Evolutionary conservation across 805 yeast genomes (phyloP).

Genomic region (Pichia phayaonensis): DNA sequence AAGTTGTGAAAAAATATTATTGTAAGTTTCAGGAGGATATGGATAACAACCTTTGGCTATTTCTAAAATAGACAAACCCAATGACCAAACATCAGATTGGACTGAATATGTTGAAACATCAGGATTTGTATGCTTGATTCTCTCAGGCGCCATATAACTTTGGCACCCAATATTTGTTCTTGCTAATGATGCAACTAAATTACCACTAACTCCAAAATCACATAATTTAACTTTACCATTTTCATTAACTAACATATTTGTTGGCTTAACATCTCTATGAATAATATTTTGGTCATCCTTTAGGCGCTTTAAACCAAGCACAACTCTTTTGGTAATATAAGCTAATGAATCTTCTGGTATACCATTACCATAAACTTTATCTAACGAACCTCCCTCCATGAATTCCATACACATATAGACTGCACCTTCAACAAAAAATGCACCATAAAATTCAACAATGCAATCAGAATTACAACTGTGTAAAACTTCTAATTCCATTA

Average conservation of each 20-base stretch:
- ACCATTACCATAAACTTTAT: slow-evolving; percentile 71
- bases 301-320: slow-evolving; percentile 71
- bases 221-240: slow-evolving; percentile 84
- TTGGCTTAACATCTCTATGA: slow-evolving; percentile 95
- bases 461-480: slow-evolving; percentile 87
- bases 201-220: slow-evolving; percentile 96
- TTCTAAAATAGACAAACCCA: slow-evolving; percentile 81
- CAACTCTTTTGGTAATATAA: slow-evolving; percentile 69
- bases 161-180: slow-evolving; percentile 96
- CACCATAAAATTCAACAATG: slow-evolving; percentile 95
- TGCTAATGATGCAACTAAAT: slow-evolving; percentile 89
- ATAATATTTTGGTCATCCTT: slow-evolving; percentile 89
- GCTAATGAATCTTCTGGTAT: slow-evolving; percentile 77
- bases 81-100: slow-evolving; percentile 93
- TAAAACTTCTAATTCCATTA: slow-evolving; percentile 92
- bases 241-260: slow-evolving; percentile 74
- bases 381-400: slow-evolving; percentile 95
- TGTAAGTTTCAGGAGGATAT: slow-evolving; percentile 91
- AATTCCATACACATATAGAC: slow-evolving; percentile 97
- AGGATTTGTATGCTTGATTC: slow-evolving; percentile 69
- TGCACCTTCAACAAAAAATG: slow-evolving; percentile 95
- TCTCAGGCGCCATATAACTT: slow-evolving; percentile 97
- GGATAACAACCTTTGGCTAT: slow-evolving; percentile 89
- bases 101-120: slow-evolving; percentile 81
- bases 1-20: slow-evolving; percentile 83